Evolutionary conservation across 768 basidiomycete species (phyloP), one percentile per base, ranked within the genome.

Genomic region (Boletus vinaceobasis): DNA sequence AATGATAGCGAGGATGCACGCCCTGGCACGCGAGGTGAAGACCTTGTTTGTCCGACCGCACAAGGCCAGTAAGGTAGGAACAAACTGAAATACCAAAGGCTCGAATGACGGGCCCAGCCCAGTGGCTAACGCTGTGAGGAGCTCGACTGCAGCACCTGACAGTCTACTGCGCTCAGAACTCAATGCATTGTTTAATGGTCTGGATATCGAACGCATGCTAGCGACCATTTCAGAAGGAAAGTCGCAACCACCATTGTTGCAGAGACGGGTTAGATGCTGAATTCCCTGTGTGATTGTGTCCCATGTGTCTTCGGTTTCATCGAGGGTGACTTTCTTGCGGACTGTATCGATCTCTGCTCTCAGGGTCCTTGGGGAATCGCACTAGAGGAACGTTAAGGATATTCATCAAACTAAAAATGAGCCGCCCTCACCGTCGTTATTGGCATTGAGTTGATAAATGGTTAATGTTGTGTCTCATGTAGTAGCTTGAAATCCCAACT

Each of bases 281-380:
- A 90, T 64, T 5, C 77, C 76, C 35, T 78, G 74, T 3, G 78
- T 68, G 44, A 92, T 87, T 17, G 69, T 74, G 52, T 90, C 87
- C 90, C 90, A 93, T 14, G 82, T 82, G 29, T 93, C 88, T 66
- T 93, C 90, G 4, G 87, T 82, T 68, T 93, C 90, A 33, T 76
- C 64, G 14, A 81, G 73, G 50, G 73, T 63, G 19, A 81, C 57
- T 23, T 72, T 65, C 59, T 73, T 66, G 53, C 76, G 76, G 21
- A 81, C 60, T 37, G 69, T 63, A 39, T 78, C 77, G 43, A 84
- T 60, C 60, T 79, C 73, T 36, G 72, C 50, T 58, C 66, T 67
- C 27, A 78, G 65, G 42, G 58, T 59, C 55, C 64, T 55, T 45
- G 66, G 33, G 39, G 71, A 66, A 53, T 53, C 43, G 43, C 70